phyloP scores from a whole-genome alignment of 169 alveolate genomes.

The Theileria sp. region DNA sequence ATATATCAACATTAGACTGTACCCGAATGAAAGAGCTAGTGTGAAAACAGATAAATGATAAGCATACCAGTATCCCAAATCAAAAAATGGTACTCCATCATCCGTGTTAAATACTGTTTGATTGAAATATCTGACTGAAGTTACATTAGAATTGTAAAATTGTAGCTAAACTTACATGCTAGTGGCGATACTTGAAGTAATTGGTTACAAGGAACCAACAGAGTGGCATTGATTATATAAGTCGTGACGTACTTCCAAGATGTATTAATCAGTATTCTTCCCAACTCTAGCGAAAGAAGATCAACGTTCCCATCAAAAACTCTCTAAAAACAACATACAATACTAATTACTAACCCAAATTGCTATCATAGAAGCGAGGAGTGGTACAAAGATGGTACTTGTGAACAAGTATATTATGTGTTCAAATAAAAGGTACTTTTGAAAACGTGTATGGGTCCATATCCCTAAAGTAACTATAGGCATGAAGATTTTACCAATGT shows the following conservation, averaged over 20 bases:
- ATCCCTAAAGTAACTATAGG: conserved; percentile 25
- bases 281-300: conserved; percentile 54
- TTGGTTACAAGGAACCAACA: conserved; percentile 60
- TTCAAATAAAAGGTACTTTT: conserved; percentile 57
- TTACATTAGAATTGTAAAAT: not conserved
- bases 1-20: not conserved
- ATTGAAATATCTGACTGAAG: conserved; percentile 20
- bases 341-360: conserved; percentile 45
- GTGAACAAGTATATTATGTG: conserved; percentile 61
- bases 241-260: conserved; percentile 65
- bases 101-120: conserved; percentile 49
- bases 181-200: conserved; percentile 59
- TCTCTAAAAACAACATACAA: conserved; percentile 15
- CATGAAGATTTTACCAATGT: conserved; percentile 24
- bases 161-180: conserved; percentile 11
- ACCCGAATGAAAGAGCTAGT: conserved; percentile 75
- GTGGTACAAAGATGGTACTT: conserved; percentile 62
- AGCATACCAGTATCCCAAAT: conserved; percentile 80
- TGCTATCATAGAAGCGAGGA: conserved; percentile 65
- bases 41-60: conserved; percentile 75
- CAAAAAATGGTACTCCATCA: conserved; percentile 64
- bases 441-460: conserved; percentile 57
- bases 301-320: conserved; percentile 60
- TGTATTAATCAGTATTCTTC: conserved; percentile 52
- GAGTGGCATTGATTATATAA: conserved; percentile 58